Percentiles rank a stretch among this genome's conserved stretches.
These are phyloP conservation scores for Lithospermum erythrorhizon DNA, from an alignment of 257 asterid species.

Conservation along the genomic window DNA sequence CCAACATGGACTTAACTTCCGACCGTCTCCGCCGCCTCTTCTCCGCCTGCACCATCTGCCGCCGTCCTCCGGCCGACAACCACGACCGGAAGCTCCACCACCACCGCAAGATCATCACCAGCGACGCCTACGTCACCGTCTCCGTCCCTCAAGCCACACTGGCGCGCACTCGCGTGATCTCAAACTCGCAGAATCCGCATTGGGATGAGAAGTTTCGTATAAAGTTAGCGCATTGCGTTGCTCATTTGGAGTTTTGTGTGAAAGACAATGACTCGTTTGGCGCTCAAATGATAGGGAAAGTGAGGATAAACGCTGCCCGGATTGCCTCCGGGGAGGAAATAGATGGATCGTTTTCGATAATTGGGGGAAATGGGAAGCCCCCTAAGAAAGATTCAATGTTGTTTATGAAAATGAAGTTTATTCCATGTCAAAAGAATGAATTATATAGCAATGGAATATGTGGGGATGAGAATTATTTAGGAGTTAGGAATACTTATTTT, in stretches of 20 bases:
- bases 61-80: conserved; percentile 7
- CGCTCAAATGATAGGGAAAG: conserved; percentile 55
- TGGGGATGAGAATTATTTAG: conserved; percentile 42
- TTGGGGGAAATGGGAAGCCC: conserved; percentile 34
- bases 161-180: conserved; percentile 73
- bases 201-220: conserved; percentile 56
- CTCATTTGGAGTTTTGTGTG: conserved; percentile 44
- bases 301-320: conserved; percentile 31
- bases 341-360: conserved; percentile 38
- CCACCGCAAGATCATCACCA: conserved; percentile 59
- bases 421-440: conserved; percentile 39
- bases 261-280: conserved; percentile 77
- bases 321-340: conserved; percentile 41
- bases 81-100: conserved; percentile 34
- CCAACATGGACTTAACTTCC: conserved; percentile 76
- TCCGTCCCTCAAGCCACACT: conserved; percentile 64
- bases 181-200: conserved; percentile 57
- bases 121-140: conserved; percentile 77
- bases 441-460: conserved; percentile 59
- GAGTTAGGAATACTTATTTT: conserved; percentile 56
- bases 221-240: conserved; percentile 55
- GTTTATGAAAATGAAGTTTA: conserved; percentile 38
- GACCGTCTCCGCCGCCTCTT: conserved; percentile 59
- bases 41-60: conserved; percentile 48
- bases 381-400: conserved; percentile 48